Conservation (phyloP, 208 protist species). For the Trypanosoma avium region DNA sequence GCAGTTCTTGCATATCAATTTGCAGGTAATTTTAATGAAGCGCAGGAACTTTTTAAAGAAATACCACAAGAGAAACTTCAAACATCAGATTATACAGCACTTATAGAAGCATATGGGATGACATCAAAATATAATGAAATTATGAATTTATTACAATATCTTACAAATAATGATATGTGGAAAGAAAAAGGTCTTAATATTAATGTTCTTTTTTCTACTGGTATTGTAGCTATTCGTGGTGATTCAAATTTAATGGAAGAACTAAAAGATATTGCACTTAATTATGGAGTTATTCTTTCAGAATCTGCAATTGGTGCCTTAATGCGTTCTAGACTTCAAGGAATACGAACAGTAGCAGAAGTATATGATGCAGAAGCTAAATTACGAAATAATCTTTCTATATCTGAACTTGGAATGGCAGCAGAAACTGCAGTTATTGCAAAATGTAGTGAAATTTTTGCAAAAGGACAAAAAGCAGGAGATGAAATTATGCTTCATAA, state of each 20-base stretch:
- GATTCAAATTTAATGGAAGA: slow-evolving; percentile 28
- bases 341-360: slow-evolving; percentile 35
- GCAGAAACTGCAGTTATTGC: slow-evolving; percentile 75
- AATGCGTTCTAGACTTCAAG: slow-evolving; percentile 35
- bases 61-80: slow-evolving; percentile 49
- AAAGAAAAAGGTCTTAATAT: slow-evolving; percentile 37
- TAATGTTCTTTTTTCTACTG: slow-evolving; percentile 50
- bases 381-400: slow-evolving; percentile 44
- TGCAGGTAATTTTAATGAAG: slow-evolving; percentile 38
- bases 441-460: slow-evolving; percentile 74
- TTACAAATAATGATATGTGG: too few relatives aligned
- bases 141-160: slow-evolving; percentile 27
- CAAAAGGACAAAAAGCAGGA: slow-evolving; percentile 40
- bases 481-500: slow-evolving; percentile 83
- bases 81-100: slow-evolving; percentile 58
- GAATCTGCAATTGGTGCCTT: slow-evolving; percentile 61
- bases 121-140: slow-evolving; percentile 56
- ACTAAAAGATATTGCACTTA: slow-evolving; percentile 37
- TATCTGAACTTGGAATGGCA: slow-evolving; percentile 52
- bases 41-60: slow-evolving; percentile 39
- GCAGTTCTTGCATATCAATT: slow-evolving; percentile 77
- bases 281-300: slow-evolving; percentile 31
- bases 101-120: slow-evolving; percentile 74
- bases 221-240: slow-evolving; percentile 49
- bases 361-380: slow-evolving; percentile 62